Evolutionary conservation across 2,329 filamentous ascomycete species (phyloP).

Genomic region (Rhexocercosporidium sp.): DNA sequence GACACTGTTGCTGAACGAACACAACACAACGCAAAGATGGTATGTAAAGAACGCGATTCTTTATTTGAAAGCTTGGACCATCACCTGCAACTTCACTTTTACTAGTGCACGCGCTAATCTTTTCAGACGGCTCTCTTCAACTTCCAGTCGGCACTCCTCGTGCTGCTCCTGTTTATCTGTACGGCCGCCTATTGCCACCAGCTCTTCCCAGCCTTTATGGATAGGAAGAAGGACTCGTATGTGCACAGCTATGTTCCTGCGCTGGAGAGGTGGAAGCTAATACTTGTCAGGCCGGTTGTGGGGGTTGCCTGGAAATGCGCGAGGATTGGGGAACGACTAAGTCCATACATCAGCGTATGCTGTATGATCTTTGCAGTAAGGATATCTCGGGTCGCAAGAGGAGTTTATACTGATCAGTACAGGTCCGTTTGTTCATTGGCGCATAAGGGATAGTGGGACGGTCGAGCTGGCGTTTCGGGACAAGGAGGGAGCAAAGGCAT

Average conservation of each 20-base stretch:
- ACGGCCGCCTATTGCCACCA: slow-evolving; percentile 93
- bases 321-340: slow-evolving; percentile 87
- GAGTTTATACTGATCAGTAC: slow-evolving; percentile 20
- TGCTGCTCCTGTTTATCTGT: slow-evolving; percentile 94
- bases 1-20: slow-evolving; percentile 1
- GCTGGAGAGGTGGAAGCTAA: slow-evolving; percentile 22
- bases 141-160: slow-evolving; percentile 94
- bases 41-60: slow-evolving; percentile 9
- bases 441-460: slow-evolving; percentile 32
- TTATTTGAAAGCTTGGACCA: neutral
- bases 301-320: slow-evolving; percentile 97
- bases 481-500: slow-evolving; percentile 11
- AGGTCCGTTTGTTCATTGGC: slow-evolving; percentile 43
- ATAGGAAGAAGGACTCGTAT: slow-evolving; percentile 90
- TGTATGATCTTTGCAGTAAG: slow-evolving; percentile 92
- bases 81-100: neutral
- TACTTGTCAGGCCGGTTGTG: slow-evolving; percentile 33
- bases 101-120: slow-evolving; percentile 1
- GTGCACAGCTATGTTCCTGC: slow-evolving; percentile 34
- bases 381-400: slow-evolving; percentile 23
- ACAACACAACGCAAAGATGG: slow-evolving; percentile 18
- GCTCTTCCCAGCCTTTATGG: slow-evolving; percentile 86
- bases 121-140: slow-evolving; percentile 95
- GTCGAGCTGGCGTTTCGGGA: slow-evolving; percentile 27
- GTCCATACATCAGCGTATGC: slow-evolving; percentile 93